phyloP scores from a whole-genome alignment of 2,329 filamentous ascomycete species.

The Emergomyces africanus region DNA sequence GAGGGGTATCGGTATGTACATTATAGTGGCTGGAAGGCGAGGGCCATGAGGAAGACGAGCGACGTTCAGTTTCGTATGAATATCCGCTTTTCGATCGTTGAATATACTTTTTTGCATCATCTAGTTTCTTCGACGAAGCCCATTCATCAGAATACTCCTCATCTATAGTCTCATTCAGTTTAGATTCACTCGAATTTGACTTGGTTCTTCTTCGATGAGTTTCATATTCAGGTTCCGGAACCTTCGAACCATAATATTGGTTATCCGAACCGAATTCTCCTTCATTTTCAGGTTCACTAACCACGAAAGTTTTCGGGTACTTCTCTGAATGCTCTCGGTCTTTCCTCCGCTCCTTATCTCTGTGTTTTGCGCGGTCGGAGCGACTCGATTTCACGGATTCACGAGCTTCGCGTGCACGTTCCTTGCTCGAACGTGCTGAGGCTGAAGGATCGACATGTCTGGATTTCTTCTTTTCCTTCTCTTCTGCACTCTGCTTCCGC shows the following conservation, averaged over 20 bases:
- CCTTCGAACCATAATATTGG: constrained; percentile 14
- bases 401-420: constrained; percentile 15
- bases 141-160: constrained; percentile 16
- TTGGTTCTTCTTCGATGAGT: constrained; percentile 9
- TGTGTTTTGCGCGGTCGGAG: constrained; percentile 25
- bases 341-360: constrained; percentile 29
- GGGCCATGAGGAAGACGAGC: constrained; percentile 19
- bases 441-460: constrained; percentile 16
- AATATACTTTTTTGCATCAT: constrained; percentile 29
- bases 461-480: constrained; percentile 27
- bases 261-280: constrained; percentile 20
- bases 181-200: constrained; percentile 14
- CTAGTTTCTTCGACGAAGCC: constrained; percentile 24
- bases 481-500: constrained; percentile 21
- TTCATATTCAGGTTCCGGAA: constrained; percentile 4
- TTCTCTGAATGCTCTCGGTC: constrained; percentile 28
- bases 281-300: constrained; percentile 20
- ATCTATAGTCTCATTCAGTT: constrained; percentile 16
- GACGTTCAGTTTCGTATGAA: constrained; percentile 11
- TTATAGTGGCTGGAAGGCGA: constrained; percentile 22
- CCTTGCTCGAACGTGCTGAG: constrained; percentile 18
- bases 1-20: constrained; percentile 20
- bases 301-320: constrained; percentile 19
- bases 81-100: constrained; percentile 17
- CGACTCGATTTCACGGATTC: constrained; percentile 20